phyloP scores from a whole-genome alignment of 768 basidiomycete species.

The Podaxis sp. region DNA sequence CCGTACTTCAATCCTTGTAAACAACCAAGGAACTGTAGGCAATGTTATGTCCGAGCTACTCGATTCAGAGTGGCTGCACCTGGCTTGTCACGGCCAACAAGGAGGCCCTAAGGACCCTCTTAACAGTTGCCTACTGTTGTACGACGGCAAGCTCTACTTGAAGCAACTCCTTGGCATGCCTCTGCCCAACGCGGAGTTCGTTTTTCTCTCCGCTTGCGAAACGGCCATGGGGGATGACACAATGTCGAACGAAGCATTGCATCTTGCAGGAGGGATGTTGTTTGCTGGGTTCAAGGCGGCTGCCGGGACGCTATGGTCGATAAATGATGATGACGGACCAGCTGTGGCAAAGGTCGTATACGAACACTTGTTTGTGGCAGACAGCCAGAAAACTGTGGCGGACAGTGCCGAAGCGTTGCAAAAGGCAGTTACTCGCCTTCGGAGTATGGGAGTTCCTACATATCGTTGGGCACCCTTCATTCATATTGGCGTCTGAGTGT shows the following conservation, averaged over 20 bases:
- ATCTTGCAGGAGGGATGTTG: conserved; percentile 43
- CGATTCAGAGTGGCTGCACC: conserved; percentile 29
- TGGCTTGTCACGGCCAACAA: conserved; percentile 38
- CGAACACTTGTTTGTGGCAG: conserved; percentile 15
- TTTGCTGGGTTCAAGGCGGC: conserved; percentile 31
- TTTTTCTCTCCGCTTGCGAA: conserved; percentile 48
- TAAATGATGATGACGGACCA: conserved; percentile 37
- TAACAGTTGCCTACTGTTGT: conserved; percentile 21
- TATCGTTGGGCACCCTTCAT: conserved; percentile 24
- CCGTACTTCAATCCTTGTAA: conserved; percentile 6
- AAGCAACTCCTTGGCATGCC: conserved; percentile 23
- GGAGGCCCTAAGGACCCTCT: conserved; percentile 23
- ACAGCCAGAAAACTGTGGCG: conserved; percentile 7
- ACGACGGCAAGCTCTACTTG: conserved; percentile 22
- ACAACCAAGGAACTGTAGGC: conserved; percentile 15
- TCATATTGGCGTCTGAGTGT: conserved; percentile 21
- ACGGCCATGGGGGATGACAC: conserved; percentile 34
- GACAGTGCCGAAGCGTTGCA: conserved; percentile 21
- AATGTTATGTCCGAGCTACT: conserved; percentile 13
- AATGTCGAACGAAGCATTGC: conserved; percentile 30
- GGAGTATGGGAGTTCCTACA: conserved; percentile 16
- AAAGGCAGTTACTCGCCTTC: conserved; percentile 18
- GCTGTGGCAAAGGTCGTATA: conserved; percentile 26
- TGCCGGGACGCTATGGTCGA: conserved; percentile 45
- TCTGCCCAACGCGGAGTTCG: conserved; percentile 31